Percentiles rank a stretch among this genome's conserved stretches.
These are phyloP conservation scores for Arthroderma sp. DNA, from an alignment of 2,329 filamentous ascomycete species.

Conservation along the genomic window DNA sequence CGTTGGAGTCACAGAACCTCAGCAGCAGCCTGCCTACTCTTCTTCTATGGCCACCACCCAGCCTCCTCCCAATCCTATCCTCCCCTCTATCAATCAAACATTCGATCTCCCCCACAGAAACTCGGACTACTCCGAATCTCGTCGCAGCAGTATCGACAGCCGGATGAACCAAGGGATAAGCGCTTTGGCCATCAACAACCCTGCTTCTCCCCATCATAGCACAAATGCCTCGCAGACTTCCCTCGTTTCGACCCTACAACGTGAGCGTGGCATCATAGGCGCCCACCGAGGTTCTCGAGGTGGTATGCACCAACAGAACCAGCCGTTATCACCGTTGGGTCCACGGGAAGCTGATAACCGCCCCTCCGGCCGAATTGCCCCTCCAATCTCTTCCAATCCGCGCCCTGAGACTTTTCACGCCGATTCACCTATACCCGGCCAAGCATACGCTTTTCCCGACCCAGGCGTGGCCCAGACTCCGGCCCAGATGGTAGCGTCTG, in stretches of 20 bases:
- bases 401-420: slow-evolving; percentile 38
- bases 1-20: slow-evolving; percentile 12
- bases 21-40: slow-evolving; percentile 17
- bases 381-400: slow-evolving; percentile 36
- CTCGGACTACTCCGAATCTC: slow-evolving; percentile 31
- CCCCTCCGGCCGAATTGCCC: slow-evolving; percentile 34
- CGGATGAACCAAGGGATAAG: slow-evolving; percentile 37
- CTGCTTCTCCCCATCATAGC: slow-evolving; percentile 34
- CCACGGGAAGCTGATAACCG: slow-evolving; percentile 28
- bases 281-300: slow-evolving; percentile 28
- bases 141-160: slow-evolving; percentile 37
- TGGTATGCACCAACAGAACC: slow-evolving; percentile 21
- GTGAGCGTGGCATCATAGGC: slow-evolving; percentile 18
- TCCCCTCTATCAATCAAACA: slow-evolving; percentile 48
- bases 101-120: slow-evolving; percentile 37
- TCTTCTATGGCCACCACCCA: slow-evolving; percentile 16
- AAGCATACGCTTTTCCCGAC: slow-evolving; percentile 39
- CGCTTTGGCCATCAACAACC: slow-evolving; percentile 32
- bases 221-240: slow-evolving; percentile 33
- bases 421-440: slow-evolving; percentile 36
- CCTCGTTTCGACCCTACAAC: slow-evolving; percentile 16
- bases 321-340: slow-evolving; percentile 30
- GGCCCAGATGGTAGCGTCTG: slow-evolving; percentile 4
- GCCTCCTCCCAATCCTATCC: slow-evolving; percentile 28
- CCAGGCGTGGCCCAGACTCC: slow-evolving; percentile 29